phyloP scores from a whole-genome alignment of 2,329 filamentous ascomycete genomes.

The Aciculosporium take region DNA sequence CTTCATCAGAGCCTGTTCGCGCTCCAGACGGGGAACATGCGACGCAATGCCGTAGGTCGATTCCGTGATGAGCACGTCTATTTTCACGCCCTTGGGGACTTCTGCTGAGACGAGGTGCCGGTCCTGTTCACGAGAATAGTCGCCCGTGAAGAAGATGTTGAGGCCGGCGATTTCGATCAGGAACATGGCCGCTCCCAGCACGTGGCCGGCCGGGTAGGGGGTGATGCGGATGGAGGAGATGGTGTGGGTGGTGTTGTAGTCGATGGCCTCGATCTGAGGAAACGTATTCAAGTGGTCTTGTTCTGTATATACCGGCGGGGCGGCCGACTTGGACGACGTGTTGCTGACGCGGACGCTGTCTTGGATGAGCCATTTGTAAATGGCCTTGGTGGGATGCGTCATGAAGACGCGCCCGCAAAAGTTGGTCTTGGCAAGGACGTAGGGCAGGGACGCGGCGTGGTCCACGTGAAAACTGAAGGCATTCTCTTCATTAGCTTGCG shows the following conservation, averaged over 20 bases:
- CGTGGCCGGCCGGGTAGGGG: conserved; percentile 90
- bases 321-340: conserved; percentile 45
- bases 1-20: conserved; percentile 90
- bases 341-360: conserved; percentile 86
- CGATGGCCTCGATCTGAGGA: conserved; percentile 88
- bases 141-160: conserved; percentile 93
- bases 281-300: conserved; percentile 90
- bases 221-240: conserved; percentile 95
- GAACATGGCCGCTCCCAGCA: conserved; percentile 97
- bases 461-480: conserved; percentile 73
- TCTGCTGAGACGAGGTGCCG: conserved; percentile 88
- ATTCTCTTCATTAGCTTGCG: conserved; percentile 6
- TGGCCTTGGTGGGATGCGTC: conserved; percentile 98
- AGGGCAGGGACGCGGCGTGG: conserved; percentile 95
- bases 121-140: conserved; percentile 93
- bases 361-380: conserved; percentile 99
- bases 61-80: conserved; percentile 94
- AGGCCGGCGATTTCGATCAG: conserved; percentile 92
- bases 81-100: conserved; percentile 75
- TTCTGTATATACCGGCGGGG: conserved; percentile 82
- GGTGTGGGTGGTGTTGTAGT: conserved; percentile 95
- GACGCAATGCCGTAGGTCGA: conserved; percentile 94
- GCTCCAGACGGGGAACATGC: conserved; percentile 77
- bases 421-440: conserved; percentile 94
- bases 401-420: conserved; percentile 96